phyloP scores from a whole-genome alignment of 2,329 filamentous ascomycete genomes.

The Myriosclerotinia duriaeana region DNA sequence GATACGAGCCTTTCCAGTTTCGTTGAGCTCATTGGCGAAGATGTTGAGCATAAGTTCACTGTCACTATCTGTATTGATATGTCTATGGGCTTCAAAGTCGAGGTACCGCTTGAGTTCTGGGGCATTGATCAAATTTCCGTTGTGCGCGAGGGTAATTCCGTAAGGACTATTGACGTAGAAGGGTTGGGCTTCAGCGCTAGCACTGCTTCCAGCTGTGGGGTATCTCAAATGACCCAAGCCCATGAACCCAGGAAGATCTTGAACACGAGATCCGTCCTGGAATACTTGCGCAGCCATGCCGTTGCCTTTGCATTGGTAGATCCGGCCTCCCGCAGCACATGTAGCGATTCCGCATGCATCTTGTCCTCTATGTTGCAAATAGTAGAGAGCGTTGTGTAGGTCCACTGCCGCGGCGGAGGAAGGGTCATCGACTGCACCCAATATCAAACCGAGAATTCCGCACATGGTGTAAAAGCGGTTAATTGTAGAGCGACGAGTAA shows the following conservation, averaged over 20 bases:
- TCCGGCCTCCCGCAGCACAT: conserved; percentile 71
- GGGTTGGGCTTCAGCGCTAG: conserved; percentile 83
- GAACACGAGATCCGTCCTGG: conserved; percentile 70
- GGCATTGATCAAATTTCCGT: conserved; percentile 85
- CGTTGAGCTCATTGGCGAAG: conserved; percentile 77
- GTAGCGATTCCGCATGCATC: conserved; percentile 85
- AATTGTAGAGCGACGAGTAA: background rate
- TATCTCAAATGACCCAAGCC: conserved; percentile 85
- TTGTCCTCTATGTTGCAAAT: conserved; percentile 72
- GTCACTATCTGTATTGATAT: conserved; percentile 79
- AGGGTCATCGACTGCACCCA: conserved; percentile 53
- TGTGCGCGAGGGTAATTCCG: conserved; percentile 78
- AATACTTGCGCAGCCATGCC: conserved; percentile 87
- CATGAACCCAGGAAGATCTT: conserved; percentile 80
- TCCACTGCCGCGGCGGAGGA: conserved; percentile 57
- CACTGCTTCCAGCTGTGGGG: conserved; percentile 81
- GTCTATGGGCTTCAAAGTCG: conserved; percentile 42
- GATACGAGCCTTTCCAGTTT: conserved; percentile 77
- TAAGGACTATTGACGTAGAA: conserved; percentile 90
- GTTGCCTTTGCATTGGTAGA: conserved; percentile 88
- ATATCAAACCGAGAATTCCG: conserved; percentile 60
- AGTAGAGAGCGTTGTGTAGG: conserved; percentile 70
- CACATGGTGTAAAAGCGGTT: conserved; percentile 50
- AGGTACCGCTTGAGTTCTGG: conserved; percentile 60
- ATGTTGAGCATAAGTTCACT: conserved; percentile 86